phyloP scores from a whole-genome alignment of 768 basidiomycete species.

The Mycena crocata region DNA sequence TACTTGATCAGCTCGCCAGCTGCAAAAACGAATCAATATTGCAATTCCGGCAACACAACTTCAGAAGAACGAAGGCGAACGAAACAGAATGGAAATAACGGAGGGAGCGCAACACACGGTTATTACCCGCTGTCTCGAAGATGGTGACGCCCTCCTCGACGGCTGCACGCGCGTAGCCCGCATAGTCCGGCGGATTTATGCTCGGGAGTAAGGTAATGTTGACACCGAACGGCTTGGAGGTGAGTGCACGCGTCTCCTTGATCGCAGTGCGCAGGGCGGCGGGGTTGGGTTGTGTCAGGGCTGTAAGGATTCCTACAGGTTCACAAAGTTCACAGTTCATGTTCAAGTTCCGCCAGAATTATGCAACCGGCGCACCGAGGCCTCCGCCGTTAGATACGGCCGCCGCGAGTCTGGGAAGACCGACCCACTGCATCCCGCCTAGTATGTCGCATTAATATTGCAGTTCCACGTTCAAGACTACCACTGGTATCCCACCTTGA shows the following conservation, averaged over 20 bases:
- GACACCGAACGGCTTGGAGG: constrained; percentile 84
- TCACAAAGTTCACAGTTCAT: neutral
- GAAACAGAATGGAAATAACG: neutral
- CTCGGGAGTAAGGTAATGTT: constrained; percentile 90
- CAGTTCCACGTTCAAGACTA: neutral
- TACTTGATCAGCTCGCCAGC: constrained; percentile 83
- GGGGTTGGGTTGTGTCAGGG: constrained; percentile 88
- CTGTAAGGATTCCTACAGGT: constrained; percentile 78
- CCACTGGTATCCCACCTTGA: constrained; percentile 50
- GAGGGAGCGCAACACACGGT: constrained; percentile 64
- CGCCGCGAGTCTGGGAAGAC: constrained; percentile 76
- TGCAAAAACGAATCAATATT: constrained; percentile 40
- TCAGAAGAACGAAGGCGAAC: no score
- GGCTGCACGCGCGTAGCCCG: constrained; percentile 82
- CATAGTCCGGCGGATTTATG: constrained; percentile 93
- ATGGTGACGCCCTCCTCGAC: constrained; percentile 90
- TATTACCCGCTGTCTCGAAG: constrained; percentile 95
- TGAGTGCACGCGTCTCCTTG: constrained; percentile 76
- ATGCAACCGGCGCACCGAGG: constrained; percentile 59
- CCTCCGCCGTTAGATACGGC: constrained; percentile 89
- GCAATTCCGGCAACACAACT: no score
- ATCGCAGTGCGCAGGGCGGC: constrained; percentile 86
- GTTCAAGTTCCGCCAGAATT: neutral
- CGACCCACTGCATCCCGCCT: constrained; percentile 96
- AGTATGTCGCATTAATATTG: neutral